These are phyloP conservation scores for Alternaria incomplexa DNA, from an alignment of 2,329 filamentous ascomycete species.

Conservation along the genomic window DNA sequence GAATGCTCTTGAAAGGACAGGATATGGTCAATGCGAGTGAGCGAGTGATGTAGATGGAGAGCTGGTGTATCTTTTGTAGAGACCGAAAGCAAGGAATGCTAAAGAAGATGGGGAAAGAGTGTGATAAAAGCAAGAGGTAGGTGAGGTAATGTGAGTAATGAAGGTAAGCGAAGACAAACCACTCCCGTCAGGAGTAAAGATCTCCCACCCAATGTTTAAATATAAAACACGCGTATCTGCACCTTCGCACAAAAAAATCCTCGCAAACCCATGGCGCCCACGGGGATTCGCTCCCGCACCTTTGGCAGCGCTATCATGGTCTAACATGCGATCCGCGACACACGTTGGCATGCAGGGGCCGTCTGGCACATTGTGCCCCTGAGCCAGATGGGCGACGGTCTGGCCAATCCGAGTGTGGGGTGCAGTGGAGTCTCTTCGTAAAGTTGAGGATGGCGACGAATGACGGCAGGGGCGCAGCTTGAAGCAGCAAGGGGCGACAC, in stretches of 20 bases:
- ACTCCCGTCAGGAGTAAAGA: constrained; percentile 7
- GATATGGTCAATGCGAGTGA: constrained; percentile 7
- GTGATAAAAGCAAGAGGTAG: neutral
- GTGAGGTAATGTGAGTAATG: neutral
- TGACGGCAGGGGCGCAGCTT: constrained; percentile 23
- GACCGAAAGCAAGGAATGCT: neutral
- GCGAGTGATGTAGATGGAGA: neutral
- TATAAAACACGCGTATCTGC: constrained; percentile 20
- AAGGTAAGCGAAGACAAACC: neutral
- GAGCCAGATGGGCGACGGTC: constrained; percentile 22
- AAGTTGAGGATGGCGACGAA: constrained; percentile 12
- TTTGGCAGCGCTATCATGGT: constrained; percentile 4
- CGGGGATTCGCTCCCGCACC: constrained; percentile 22
- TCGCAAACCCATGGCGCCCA: constrained; percentile 24
- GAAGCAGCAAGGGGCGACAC: constrained; percentile 25
- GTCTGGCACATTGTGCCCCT: constrained; percentile 29
- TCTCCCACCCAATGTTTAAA: constrained; percentile 19
- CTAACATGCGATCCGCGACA: constrained; percentile 17
- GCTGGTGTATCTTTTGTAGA: constrained; percentile 1
- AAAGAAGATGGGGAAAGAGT: neutral
- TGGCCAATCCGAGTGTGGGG: constrained; percentile 27
- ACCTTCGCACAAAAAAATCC: constrained; percentile 22
- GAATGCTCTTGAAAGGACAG: neutral
- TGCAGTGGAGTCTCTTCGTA: constrained; percentile 21
- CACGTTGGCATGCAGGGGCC: constrained; percentile 25